phyloP scores from a whole-genome alignment of 352 stramenopile genomes.

The Pythium grandisporangium region DNA sequence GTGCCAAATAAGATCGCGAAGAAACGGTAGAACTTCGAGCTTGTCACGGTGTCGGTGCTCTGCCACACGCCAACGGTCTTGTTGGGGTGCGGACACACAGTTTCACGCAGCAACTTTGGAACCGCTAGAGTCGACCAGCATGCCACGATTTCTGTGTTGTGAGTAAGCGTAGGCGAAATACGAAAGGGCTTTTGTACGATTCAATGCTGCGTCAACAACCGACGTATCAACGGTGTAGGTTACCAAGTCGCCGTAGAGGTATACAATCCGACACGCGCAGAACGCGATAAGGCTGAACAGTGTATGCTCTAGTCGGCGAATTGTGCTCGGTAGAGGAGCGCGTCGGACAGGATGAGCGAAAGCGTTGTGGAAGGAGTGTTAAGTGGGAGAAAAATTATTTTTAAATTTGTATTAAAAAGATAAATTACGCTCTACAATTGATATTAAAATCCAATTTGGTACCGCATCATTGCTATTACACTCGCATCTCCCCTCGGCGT shows the following conservation, averaged over 20 bases:
- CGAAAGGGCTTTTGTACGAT: no score
- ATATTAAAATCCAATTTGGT: no score
- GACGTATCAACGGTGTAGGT: conserved; percentile 83
- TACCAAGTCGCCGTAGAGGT: conserved; percentile 80
- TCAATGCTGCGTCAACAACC: not conserved
- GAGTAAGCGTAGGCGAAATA: no score
- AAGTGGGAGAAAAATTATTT: no score
- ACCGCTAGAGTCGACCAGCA: conserved; percentile 32
- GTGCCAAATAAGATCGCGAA: conserved; percentile 70
- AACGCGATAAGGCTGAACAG: conserved; percentile 74
- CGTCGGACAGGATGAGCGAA: no score
- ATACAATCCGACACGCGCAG: conserved; percentile 72
- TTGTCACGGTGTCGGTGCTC: conserved; percentile 60
- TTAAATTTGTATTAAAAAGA: no score
- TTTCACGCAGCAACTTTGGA: conserved; percentile 80
- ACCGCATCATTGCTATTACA: no score
- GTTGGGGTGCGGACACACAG: conserved; percentile 62
- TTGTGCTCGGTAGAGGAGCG: no score
- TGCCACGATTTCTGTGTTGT: not conserved
- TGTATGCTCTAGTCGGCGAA: conserved; percentile 74
- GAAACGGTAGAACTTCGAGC: conserved; percentile 73
- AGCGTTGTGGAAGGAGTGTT: no score
- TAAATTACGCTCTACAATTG: no score
- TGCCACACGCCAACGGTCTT: conserved; percentile 40
- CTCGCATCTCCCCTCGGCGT: no score